Evolutionary conservation across 768 basidiomycete species (phyloP), one percentile per base, ranked within the genome.

Genomic region (Serendipita sp.): DNA sequence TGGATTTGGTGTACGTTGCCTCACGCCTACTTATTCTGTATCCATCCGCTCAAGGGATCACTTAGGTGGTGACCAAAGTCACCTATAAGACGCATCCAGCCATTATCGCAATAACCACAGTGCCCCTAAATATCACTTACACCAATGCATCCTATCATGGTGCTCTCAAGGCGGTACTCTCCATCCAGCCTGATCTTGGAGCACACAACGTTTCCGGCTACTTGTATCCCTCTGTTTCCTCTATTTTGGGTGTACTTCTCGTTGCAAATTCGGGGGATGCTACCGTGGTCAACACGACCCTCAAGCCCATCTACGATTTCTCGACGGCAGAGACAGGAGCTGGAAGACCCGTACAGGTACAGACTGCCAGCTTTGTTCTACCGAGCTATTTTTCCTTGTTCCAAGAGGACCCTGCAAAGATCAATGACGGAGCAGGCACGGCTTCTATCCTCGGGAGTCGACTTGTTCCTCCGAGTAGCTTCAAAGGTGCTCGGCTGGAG

Each of bases 1-100:
- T 4, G 64, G 42, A 9, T 62, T 62, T 28, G 61, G 61, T 4
- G 61, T 50, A 31, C 11, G 53, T 58, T 22, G 11, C 31, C n/a
- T n/a, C 31, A 7, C 28, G 20, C 5, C 53, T 3, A n/a, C 28
- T 11, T 7, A 33, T 28, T 28, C 20, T 11, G 9, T 11, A 4
- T n/a, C 53, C 28, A 11, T 3, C 28, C n/a, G 45, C 5, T 7
- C 9, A n/a, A 28, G 9, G 4, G 17, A 5, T 20, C 30, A 11
- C 24, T 11, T 31, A 58, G 53, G 53, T 58, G 3, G 53, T 58
- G 22, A 58, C 53, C 9, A 58, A 58, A 33, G 24, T 58, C n/a
- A 58, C 53, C 17, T 58, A 58, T 28, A 58, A n/a, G n/a, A 58
- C 53, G 5, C 31, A 58, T n/a, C 53, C 53, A n/a, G 17, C 53